Evolutionary conservation across 495 filamentous ascomycete species (phyloP).

Genomic region (Xanthoparmelia taractica): DNA sequence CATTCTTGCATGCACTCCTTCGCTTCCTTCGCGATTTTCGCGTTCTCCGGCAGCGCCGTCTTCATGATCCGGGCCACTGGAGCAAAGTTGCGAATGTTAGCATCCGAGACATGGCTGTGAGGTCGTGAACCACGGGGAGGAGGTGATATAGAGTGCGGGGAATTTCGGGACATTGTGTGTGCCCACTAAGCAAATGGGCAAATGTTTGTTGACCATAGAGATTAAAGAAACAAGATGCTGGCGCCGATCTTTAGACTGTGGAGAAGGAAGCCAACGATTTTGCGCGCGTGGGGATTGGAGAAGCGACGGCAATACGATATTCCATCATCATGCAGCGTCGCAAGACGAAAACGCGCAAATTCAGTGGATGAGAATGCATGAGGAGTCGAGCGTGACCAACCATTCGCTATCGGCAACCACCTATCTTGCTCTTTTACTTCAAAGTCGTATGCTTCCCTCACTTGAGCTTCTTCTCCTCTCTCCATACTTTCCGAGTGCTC

Average conservation of each 20-base stretch:
- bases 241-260: slow-evolving; percentile 34
- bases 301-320: slow-evolving; percentile 45
- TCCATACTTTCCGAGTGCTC: slow-evolving; percentile 67
- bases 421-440: slow-evolving; percentile 99
- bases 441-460: slow-evolving; percentile 76
- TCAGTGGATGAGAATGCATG: slow-evolving; percentile 47
- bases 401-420: slow-evolving; percentile 99
- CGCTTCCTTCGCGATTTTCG: slow-evolving; percentile 98
- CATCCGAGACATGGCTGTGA: slow-evolving; percentile 47
- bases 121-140: slow-evolving; percentile 28
- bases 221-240: slow-evolving; percentile 33
- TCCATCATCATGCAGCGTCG: slow-evolving; percentile 33
- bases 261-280: slow-evolving; percentile 27
- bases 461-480: slow-evolving; percentile 55
- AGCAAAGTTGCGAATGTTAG: slow-evolving; percentile 84
- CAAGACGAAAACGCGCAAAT: slow-evolving; percentile 46
- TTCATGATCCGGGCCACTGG: slow-evolving; percentile 99
- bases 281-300: slow-evolving; percentile 32
- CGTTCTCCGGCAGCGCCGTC: slow-evolving; percentile 89
- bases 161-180: slow-evolving; percentile 35
- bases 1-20: slow-evolving; percentile 99
- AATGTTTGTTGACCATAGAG: slow-evolving; percentile 33
- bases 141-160: slow-evolving; percentile 39
- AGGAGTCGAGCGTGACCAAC: slow-evolving; percentile 61
- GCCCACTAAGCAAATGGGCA: slow-evolving; percentile 31